Evolutionary conservation across 768 basidiomycete species (phyloP), one percentile per base, ranked within the genome.

Genomic region (Cubamyces lactineus): DNA sequence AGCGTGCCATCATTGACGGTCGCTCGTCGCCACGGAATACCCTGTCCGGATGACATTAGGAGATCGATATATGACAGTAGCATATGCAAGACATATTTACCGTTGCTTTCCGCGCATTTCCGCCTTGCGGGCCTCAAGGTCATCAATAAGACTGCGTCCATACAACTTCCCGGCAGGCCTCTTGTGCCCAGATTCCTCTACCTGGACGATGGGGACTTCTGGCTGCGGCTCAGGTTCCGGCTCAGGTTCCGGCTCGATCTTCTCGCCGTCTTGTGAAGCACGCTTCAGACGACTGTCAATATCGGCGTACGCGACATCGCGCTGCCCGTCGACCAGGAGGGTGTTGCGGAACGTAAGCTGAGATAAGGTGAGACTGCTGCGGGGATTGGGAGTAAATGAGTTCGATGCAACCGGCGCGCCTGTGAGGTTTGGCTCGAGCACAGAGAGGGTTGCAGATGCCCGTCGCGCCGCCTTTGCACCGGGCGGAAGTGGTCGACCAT

Each of bases 1-100:
- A 72, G 63, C 94, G 84, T 38, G 87, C 84, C 94, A 96, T 96
- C 95, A 96, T 96, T 5, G 92, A 90, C 11, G 95, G 93, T 59
- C 94, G 80, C 65, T 89, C 82, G 69, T 97, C 95, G 15, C 95
- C 95, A 56, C 79, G 86, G 73, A 97, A 97, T 15, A 92, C 88
- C 57, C 95, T 96, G 63, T 21, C 48, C 16, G 12, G 28, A 15
- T 21, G n/a, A 21, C 13, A 39, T 47, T 39, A 57, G 58, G 63
- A 61, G 63, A 51, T 61, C 40, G 50, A 23, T 53, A 23, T 65
- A 21, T 34, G 38, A 57, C 51, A 23, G 24, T 23, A 52, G 48
- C 17, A 47, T 23, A 43, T 46, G 24, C 4, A 42, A 46, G 55
- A 12, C 52, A 12, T 38, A 66, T 79, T 66, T 77, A 95, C 95